A percentile compares a stretch with the other conserved stretches of the same genome.
These are phyloP conservation scores for Actinomucor elegans DNA, from an alignment of 371 early-diverging fungal genomes.

Conservation along the genomic window DNA sequence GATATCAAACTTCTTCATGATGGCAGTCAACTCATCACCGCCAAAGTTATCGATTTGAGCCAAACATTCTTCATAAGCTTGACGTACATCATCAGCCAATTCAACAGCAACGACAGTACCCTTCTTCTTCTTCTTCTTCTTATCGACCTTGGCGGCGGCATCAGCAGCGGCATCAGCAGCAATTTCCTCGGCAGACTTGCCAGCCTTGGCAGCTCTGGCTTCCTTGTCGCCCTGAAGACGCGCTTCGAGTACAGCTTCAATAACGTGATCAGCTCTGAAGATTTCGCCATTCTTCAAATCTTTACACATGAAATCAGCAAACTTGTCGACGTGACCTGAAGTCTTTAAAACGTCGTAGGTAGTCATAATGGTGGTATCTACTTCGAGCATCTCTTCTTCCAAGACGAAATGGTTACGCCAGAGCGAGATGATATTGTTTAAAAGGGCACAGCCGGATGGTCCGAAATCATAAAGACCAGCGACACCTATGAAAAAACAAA, in stretches of 20 bases:
- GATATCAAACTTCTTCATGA: slow-evolving; percentile 89
- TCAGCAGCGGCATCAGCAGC: slow-evolving; percentile 40
- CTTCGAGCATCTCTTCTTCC: slow-evolving; percentile 99
- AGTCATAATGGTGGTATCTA: slow-evolving; percentile 98
- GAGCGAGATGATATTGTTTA: slow-evolving; percentile 89
- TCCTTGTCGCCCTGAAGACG: slow-evolving; percentile 83
- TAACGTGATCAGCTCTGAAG: slow-evolving; percentile 98
- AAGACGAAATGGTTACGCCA: slow-evolving; percentile 98
- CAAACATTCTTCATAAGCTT: slow-evolving; percentile 80
- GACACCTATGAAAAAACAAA: slow-evolving; percentile 63
- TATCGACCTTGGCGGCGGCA: slow-evolving; percentile 56
- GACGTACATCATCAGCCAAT: slow-evolving; percentile 65
- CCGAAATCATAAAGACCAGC: slow-evolving; percentile 99
- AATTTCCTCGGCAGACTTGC: slow-evolving; percentile 33
- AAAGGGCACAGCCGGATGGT: slow-evolving; percentile 94
- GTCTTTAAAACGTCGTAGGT: slow-evolving; percentile 98
- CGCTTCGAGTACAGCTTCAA: slow-evolving; percentile 91
- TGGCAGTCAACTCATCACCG: slow-evolving; percentile 83
- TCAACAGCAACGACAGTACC: slow-evolving; percentile 63
- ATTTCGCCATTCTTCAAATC: slow-evolving; percentile 94
- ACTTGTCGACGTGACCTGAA: slow-evolving; percentile 99
- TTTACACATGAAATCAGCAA: slow-evolving; percentile 98
- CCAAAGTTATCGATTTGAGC: slow-evolving; percentile 95
- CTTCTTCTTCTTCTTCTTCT: slow-evolving; percentile 75
- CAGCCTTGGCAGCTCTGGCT: slow-evolving; percentile 61